Percentiles rank a stretch among this genome's conserved stretches.
Evolutionary conservation across 768 basidiomycete genomes (phyloP).

Genomic region (Pisolithus microcarpus): DNA sequence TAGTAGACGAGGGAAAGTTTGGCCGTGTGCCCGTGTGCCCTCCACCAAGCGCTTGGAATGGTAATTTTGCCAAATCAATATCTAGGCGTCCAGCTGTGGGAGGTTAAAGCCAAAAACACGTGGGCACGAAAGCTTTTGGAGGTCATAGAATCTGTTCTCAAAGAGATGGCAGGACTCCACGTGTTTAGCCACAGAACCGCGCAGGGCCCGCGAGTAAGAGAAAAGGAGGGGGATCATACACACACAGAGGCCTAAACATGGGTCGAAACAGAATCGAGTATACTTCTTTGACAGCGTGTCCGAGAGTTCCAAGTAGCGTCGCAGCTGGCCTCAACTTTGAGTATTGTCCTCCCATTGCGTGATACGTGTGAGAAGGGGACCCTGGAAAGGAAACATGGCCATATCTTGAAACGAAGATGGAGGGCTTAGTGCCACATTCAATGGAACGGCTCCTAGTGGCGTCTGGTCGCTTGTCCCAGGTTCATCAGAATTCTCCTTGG

Average conservation of each 20-base stretch:
- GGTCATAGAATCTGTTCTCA: neutral
- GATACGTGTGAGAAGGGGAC: neutral
- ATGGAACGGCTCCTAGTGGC: too few relatives aligned
- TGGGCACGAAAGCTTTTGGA: neutral
- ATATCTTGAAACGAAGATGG: neutral
- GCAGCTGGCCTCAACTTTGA: neutral
- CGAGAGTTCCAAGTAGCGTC: neutral
- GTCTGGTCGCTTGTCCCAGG: too few relatives aligned
- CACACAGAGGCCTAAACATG: too few relatives aligned
- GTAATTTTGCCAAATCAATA: neutral
- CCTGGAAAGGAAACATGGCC: neutral
- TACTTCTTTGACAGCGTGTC: conserved; percentile 2
- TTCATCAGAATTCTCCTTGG: too few relatives aligned
- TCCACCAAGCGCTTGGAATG: neutral
- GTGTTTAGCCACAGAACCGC: neutral
- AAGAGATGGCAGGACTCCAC: neutral
- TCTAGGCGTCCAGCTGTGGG: neutral
- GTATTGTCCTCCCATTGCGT: neutral
- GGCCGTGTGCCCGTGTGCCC: neutral
- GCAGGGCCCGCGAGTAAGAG: neutral
- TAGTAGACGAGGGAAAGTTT: neutral
- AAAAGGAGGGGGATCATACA: conserved; percentile 1
- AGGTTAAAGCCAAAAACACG: conserved; percentile 1
- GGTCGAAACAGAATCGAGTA: too few relatives aligned
- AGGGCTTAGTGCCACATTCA: too few relatives aligned